Evolutionary conservation across 176 grass and related monocot species (phyloP).

Genomic region (Luzula sylvatica): DNA sequence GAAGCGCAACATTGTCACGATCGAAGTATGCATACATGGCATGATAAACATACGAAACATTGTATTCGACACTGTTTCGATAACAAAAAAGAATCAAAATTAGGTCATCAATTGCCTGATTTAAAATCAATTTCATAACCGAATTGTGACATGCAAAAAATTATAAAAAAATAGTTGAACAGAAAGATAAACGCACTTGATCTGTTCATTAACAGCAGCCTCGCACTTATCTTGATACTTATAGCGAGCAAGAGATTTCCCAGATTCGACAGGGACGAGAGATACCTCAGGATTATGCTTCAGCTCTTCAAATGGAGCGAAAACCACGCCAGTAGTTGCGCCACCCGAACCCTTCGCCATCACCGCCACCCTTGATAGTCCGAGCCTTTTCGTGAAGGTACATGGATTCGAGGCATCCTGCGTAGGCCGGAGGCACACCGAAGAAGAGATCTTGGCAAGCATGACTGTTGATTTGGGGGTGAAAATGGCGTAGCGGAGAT

Average conservation of each 20-base stretch:
- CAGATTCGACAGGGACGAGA: conserved; percentile 18
- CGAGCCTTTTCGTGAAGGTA: neutral
- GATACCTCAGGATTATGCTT: conserved; percentile 19
- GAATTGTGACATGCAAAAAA: neutral
- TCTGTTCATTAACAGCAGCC: conserved; percentile 34
- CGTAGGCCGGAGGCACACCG: neutral
- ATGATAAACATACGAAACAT: conserved; percentile 34
- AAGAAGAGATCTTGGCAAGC: conserved; percentile 3
- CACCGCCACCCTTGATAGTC: neutral
- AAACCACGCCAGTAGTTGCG: conserved; percentile 8
- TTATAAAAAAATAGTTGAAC: neutral
- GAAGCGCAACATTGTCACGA: conserved; percentile 30
- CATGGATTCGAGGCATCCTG: neutral
- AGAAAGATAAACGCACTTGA: conserved; percentile 19
- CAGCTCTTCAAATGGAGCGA: conserved; percentile 36
- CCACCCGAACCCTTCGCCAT: conserved; percentile 20
- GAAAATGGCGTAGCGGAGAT: neutral
- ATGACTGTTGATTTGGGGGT: conserved; percentile 7
- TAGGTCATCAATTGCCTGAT: neutral
- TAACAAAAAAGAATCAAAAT: neutral
- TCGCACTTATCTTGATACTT: conserved; percentile 28
- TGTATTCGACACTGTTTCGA: conserved; percentile 29
- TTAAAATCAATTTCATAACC: neutral
- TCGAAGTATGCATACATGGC: conserved; percentile 43
- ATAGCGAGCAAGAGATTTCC: conserved; percentile 32